Evolutionary conservation across 2,329 filamentous ascomycete species (phyloP), one percentile per base, ranked within the genome.

Genomic region (Akanthomyces uredinophilus): DNA sequence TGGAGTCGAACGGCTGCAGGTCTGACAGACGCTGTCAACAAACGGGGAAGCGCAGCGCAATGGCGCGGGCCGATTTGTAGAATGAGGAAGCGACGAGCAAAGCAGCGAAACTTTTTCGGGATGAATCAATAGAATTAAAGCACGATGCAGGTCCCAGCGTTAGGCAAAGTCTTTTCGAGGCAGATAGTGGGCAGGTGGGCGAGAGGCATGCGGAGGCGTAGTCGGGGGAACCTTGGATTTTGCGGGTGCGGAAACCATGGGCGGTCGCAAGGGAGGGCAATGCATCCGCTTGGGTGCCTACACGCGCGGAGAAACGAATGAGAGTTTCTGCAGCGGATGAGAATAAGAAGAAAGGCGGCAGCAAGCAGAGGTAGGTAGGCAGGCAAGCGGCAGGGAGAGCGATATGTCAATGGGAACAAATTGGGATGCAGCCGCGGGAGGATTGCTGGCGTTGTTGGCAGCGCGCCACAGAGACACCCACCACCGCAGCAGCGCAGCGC

Each of bases 191-290:
- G 27, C 37, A 24, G 47, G 39, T 24, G 18, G 47, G 18, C 18
- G 47, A 60, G 57, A 52, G 49, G 57, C 57, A 60, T 60, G 57
- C 49, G 49, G 57, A 60, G 57, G 27, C 46, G 56, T 59, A 59
- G 56, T 59, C 56, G 56, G 56, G 56, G 56, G 56, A 59, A 59
- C 56, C 56, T 59, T 37, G 10, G 18, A 24, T 59, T 22, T 20
- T 35, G 56, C 24, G 35, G 56, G 46, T 41, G 56, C 29, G 18
- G 35, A 39, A 16, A 20, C 37, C 29, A 37, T 20, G 14, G 32
- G 29, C 32, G 18, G n/a, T 37, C 20, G 54, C 22, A 47, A 24
- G 41, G 43, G 16, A 24, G 5, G 44, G 37, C 22, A n/a, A n/a
- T 58, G 44, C 32, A 58, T 39, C 8, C 14, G 44, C 32, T 5